These are phyloP conservation scores for Rugosomyces carneus DNA, from an alignment of 1,284 basidiomycete genomes.

Conservation along the genomic window DNA sequence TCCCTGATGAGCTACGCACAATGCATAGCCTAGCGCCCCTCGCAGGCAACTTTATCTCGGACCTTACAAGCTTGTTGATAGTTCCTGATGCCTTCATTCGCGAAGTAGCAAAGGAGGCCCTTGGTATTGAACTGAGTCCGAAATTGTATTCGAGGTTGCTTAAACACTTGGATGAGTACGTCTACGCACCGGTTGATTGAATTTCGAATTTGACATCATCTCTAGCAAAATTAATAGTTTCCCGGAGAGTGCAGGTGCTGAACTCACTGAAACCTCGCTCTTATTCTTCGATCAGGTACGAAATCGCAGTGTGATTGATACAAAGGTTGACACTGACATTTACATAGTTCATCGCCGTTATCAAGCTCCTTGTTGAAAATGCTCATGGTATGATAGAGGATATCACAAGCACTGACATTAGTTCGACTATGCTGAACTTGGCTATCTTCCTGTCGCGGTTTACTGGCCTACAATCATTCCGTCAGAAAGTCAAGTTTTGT, in stretches of 20 bases:
- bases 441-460: slow-evolving; percentile 65
- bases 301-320: slow-evolving; percentile 5
- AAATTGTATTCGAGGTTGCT: slow-evolving; percentile 62
- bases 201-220: not conserved
- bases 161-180: slow-evolving; percentile 70
- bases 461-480: slow-evolving; percentile 45
- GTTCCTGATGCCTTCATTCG: slow-evolving; percentile 59
- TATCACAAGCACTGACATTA: slow-evolving; percentile 65
- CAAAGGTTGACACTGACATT: not conserved
- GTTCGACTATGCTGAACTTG: slow-evolving; percentile 57
- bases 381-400: slow-evolving; percentile 55
- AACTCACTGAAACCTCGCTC: slow-evolving; percentile 48
- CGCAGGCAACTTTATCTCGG: slow-evolving; percentile 60
- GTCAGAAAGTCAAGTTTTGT: slow-evolving; percentile 76
- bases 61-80: slow-evolving; percentile 67
- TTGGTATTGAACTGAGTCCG: slow-evolving; percentile 74
- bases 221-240: slow-evolving; percentile 25
- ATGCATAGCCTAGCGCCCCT: slow-evolving; percentile 50
- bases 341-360: slow-evolving; percentile 60
- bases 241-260: slow-evolving; percentile 22
- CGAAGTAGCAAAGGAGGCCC: slow-evolving; percentile 73
- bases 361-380: slow-evolving; percentile 75
- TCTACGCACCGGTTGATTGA: slow-evolving; percentile 5
- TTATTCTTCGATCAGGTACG: slow-evolving; percentile 74
- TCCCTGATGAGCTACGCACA: slow-evolving; percentile 69